These are phyloP conservation scores for Pythium pyrilobum DNA, from an alignment of 352 stramenopile species.

Conservation along the genomic window DNA sequence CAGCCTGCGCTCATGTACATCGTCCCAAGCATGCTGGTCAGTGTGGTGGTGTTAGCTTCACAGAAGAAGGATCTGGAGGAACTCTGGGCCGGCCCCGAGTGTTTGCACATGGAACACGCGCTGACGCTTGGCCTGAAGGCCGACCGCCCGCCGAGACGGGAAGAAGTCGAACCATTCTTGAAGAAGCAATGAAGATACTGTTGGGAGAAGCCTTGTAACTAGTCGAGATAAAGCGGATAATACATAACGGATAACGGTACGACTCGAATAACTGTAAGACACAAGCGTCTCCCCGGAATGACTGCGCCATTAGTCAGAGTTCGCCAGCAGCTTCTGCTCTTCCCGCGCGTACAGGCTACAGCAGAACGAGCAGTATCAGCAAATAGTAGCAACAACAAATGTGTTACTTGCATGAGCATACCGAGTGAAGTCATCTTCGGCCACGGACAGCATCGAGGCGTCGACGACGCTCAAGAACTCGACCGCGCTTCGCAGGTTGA, in stretches of 20 bases:
- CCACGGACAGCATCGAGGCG: constrained; percentile 76
- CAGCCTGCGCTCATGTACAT: constrained; percentile 96
- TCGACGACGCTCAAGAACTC: constrained; percentile 89
- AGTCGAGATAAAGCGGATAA: too few species aligned
- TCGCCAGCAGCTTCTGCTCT: constrained; percentile 4
- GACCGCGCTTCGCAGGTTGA: constrained; percentile 87
- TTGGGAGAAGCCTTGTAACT: too few species aligned
- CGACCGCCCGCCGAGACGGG: constrained; percentile 1
- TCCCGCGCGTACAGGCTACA: constrained; percentile 17
- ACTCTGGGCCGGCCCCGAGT: constrained; percentile 74
- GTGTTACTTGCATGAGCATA: constrained; percentile 11
- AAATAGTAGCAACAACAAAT: background rate
- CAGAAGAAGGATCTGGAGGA: constrained; percentile 48
- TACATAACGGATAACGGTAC: background rate
- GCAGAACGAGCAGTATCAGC: background rate
- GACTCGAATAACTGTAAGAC: background rate
- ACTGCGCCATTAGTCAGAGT: background rate
- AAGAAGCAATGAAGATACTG: constrained; percentile 10
- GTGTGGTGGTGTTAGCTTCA: constrained; percentile 51
- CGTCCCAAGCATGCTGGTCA: constrained; percentile 82
- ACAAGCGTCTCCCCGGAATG: background rate
- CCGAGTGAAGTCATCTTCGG: constrained; percentile 72
- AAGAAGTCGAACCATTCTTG: constrained; percentile 22
- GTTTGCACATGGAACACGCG: constrained; percentile 23
- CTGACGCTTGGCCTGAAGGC: background rate